Base-by-base conservation (phyloP, 2,329 filamentous ascomycete species). In the Diaporthe ilicicola region DNA sequence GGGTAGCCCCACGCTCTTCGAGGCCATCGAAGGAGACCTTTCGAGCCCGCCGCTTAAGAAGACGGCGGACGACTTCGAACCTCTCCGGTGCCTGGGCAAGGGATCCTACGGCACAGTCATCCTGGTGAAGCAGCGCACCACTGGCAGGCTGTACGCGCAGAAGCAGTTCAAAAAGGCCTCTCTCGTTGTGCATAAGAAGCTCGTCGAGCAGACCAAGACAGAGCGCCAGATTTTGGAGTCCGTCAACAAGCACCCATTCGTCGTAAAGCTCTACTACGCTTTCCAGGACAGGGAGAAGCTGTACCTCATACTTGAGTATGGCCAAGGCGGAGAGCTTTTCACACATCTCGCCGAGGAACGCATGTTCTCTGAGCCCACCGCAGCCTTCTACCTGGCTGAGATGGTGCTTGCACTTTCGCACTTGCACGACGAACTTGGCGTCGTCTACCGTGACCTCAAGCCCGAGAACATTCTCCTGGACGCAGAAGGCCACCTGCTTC, bases 111-210 rank as follows among this genome's bases (percentile, higher is more conserved):
- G 96, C 44, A 99, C 95, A 0, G 97, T 99, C 13, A 85, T 97
- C 55, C 88, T 99, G 34, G 97, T 99, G 73, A 96, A 95, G 83
- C 95, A 99, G 83, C 90, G 90, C 64, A 84, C 90, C 37, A 98
- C 95, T 2, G 96, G 96, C 51, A 91, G 93, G 53, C 88, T 99
- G 6, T 99, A 95, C 78, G 97, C 96, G 0, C 97, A 99, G 84
- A 99, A 99, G 85, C 95, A 98, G 82, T 96, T 99, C 83, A 96
- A 95, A 81, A 99, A 99, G 83, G 96, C 97, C 0, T 97, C 94
- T 10, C 85, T 99, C 66, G 94, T 95, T 0, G 94, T 99, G 48
- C 95, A 98, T 83, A 98, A 97, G 87, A 94, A 95, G 80, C 89
- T 98, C 39, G 90, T 99, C 64, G 95, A 98, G 83, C 96, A 98